Percentiles rank a stretch among this genome's conserved stretches.
phyloP scores from a whole-genome alignment of 1,284 basidiomycete genomes.

The Laetiporus sulphureus region DNA sequence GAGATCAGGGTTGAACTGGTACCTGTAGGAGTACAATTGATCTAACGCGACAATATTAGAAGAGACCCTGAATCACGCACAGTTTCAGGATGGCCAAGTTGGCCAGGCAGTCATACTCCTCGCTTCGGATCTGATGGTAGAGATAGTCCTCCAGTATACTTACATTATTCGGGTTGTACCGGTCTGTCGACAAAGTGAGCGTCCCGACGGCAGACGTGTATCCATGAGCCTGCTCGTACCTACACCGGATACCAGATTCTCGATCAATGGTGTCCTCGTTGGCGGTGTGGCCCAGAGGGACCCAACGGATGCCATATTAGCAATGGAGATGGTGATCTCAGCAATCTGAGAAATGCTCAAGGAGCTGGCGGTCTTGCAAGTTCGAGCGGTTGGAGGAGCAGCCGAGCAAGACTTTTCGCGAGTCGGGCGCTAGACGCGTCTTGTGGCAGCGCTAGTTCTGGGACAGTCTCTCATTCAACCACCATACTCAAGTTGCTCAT shows the following conservation, averaged over 20 bases:
- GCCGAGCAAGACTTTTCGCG: no score
- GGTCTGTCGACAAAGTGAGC: conserved; percentile 52
- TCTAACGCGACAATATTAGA: no score
- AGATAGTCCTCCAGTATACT: conserved; percentile 93
- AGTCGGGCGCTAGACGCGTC: no score
- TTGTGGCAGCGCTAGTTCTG: no score
- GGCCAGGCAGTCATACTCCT: conserved; percentile 90
- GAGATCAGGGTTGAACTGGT: conserved; percentile 93
- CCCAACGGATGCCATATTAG: conserved; percentile 34
- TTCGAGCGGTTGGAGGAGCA: no score
- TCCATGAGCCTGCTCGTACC: no score
- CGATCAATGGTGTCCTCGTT: conserved; percentile 78
- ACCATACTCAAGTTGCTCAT: no score
- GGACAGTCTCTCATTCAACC: no score
- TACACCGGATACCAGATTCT: conserved; percentile 87
- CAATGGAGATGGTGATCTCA: neutral
- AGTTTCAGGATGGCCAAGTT: conserved; percentile 87
- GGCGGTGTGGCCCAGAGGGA: conserved; percentile 63
- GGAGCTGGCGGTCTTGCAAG: no score
- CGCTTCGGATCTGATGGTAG: conserved; percentile 83
- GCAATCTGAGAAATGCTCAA: no score
- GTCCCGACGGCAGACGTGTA: conserved; percentile 8
- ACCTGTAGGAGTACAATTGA: conserved; percentile 51
- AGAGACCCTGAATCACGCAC: conserved; percentile 37
- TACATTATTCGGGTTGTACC: conserved; percentile 94